Conservation (phyloP, 2,329 filamentous ascomycete species). For the Aspergillus tanneri region DNA sequence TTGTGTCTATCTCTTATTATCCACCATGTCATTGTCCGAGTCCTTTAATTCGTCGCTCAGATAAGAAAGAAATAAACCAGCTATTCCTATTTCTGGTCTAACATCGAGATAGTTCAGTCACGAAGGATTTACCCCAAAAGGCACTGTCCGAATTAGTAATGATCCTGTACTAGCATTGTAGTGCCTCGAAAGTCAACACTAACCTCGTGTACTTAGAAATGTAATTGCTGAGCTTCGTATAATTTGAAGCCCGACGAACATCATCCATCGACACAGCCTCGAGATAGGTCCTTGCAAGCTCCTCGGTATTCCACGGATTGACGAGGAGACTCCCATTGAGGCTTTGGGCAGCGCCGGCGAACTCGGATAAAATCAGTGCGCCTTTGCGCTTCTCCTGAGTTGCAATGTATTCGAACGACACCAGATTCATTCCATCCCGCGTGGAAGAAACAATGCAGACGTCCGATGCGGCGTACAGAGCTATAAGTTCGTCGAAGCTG, state of each 20-base stretch:
- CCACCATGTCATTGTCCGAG: too few relatives aligned
- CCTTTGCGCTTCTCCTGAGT: slow-evolving; percentile 84
- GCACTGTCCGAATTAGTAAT: slow-evolving; percentile 50
- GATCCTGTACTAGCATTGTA: background rate
- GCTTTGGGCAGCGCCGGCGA: slow-evolving; percentile 87
- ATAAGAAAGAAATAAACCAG: background rate
- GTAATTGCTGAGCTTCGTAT: slow-evolving; percentile 84
- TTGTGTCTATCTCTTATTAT: too few relatives aligned
- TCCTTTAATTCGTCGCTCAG: too few relatives aligned
- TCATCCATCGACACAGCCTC: slow-evolving; percentile 92
- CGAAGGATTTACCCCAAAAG: slow-evolving; percentile 91
- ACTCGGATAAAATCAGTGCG: slow-evolving; percentile 89
- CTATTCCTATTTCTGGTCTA: slow-evolving; percentile 39
- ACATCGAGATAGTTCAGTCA: slow-evolving; percentile 66
- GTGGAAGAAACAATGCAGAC: slow-evolving; percentile 86
- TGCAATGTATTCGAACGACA: slow-evolving; percentile 95
- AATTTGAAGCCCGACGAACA: slow-evolving; percentile 78
- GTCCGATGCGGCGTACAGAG: slow-evolving; percentile 84
- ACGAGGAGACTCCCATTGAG: slow-evolving; percentile 87
- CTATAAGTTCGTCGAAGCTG: slow-evolving; percentile 85
- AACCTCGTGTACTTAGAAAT: slow-evolving; percentile 89
- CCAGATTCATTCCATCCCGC: slow-evolving; percentile 93
- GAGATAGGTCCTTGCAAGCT: slow-evolving; percentile 86
- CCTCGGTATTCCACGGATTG: slow-evolving; percentile 96
- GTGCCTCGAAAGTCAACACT: slow-evolving; percentile 10